A percentile compares a stretch with the other conserved stretches of the same genome.
phyloP scores from a whole-genome alignment of 345 rosid species.

The Lepidium aucheri region DNA sequence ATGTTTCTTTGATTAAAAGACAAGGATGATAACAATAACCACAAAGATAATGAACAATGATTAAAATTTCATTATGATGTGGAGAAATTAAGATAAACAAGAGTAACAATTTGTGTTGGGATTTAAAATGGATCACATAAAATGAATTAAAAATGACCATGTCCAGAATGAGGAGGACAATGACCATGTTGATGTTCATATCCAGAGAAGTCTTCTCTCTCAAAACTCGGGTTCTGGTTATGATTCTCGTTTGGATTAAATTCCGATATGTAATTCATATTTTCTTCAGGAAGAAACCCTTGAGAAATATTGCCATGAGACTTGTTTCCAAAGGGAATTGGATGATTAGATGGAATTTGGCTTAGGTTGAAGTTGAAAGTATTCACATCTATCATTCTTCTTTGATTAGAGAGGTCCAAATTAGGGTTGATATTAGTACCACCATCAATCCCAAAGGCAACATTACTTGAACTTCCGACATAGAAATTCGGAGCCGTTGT shows the following conservation, averaged over 20 bases:
- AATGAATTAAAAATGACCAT: neutral
- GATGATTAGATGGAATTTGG: too few relatives aligned
- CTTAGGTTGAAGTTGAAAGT: too few relatives aligned
- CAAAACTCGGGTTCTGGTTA: neutral
- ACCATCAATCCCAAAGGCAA: too few relatives aligned
- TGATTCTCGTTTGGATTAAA: neutral
- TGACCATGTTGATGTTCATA: conserved; percentile 5
- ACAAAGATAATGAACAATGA: neutral
- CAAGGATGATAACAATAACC: neutral
- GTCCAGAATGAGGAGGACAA: neutral
- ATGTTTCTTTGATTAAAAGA: neutral
- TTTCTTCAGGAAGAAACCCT: neutral
- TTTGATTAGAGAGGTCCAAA: too few relatives aligned
- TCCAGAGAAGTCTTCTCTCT: neutral
- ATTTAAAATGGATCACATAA: too few relatives aligned
- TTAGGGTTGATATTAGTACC: too few relatives aligned
- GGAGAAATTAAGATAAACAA: neutral
- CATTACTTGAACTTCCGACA: too few relatives aligned
- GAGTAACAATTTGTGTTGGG: neutral
- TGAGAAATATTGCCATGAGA: neutral
- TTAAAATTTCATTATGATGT: neutral
- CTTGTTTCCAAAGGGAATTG: neutral
- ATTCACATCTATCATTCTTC: too few relatives aligned
- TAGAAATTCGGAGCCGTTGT: too few relatives aligned
- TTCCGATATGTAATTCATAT: neutral